Percentiles rank a stretch among this genome's conserved stretches.
phyloP scores from a whole-genome alignment of 2,329 filamentous ascomycete genomes.

The Fusarium sp. region DNA sequence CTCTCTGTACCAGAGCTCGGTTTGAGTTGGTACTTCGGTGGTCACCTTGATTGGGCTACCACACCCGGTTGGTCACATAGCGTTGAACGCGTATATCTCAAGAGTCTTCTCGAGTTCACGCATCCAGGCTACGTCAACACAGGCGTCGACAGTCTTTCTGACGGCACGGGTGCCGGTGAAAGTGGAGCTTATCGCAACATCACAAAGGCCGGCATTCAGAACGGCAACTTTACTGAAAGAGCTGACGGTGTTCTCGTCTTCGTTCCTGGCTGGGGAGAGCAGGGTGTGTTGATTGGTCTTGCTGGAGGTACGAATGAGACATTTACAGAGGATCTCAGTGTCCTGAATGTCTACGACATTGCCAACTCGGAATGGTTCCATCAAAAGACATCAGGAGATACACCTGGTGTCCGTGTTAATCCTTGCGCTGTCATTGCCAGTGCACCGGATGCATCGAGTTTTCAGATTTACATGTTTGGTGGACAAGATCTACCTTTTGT shows the following conservation, averaged over 20 bases:
- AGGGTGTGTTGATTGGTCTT: constrained; percentile 78
- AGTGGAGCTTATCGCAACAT: constrained; percentile 80
- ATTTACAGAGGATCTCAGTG: constrained; percentile 68
- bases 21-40: constrained; percentile 83
- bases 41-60: constrained; percentile 74
- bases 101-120: constrained; percentile 80
- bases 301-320: constrained; percentile 78
- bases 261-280: constrained; percentile 78
- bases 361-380: constrained; percentile 70
- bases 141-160: constrained; percentile 68
- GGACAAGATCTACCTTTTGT: constrained; percentile 79
- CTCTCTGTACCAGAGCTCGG: constrained; percentile 77
- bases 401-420: constrained; percentile 66
- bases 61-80: constrained; percentile 76
- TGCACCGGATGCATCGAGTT: constrained; percentile 77
- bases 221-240: constrained; percentile 75
- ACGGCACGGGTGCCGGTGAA: constrained; percentile 67
- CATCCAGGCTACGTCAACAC: constrained; percentile 77
- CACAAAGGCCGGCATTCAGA: constrained; percentile 77
- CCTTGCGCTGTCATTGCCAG: constrained; percentile 74
- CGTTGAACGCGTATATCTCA: constrained; percentile 75
- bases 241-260: constrained; percentile 81
- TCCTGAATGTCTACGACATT: constrained; percentile 77
- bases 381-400: constrained; percentile 67
- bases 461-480: constrained; percentile 83